Conservation (phyloP, 108 stramenopile species). For the Conticribra weissflogii region DNA sequence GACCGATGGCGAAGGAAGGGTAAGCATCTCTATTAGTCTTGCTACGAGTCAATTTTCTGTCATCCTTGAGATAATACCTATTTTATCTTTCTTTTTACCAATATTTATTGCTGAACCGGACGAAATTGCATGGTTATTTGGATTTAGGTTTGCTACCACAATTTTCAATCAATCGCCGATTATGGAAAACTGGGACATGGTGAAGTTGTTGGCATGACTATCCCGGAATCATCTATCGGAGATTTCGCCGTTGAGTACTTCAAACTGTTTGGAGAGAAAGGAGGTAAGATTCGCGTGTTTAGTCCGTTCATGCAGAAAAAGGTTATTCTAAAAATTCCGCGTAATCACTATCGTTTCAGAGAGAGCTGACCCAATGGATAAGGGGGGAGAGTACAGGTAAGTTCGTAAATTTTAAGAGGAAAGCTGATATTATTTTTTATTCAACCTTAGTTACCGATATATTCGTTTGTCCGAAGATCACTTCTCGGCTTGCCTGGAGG, state of each 20-base stretch:
- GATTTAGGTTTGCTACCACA: slow-evolving; percentile 87
- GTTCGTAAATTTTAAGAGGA: neutral
- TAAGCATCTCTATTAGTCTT: slow-evolving; percentile 19
- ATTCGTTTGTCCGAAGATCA: no score
- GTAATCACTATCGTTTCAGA: slow-evolving; percentile 35
- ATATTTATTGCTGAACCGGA: no score
- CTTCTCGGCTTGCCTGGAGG: slow-evolving; percentile 79
- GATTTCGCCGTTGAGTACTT: slow-evolving; percentile 86
- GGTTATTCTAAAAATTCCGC: no score
- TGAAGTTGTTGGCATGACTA: slow-evolving; percentile 83
- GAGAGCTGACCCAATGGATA: slow-evolving; percentile 78
- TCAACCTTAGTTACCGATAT: no score
- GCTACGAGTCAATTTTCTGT: neutral
- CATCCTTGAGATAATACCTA: neutral
- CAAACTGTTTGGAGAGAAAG: slow-evolving; percentile 68
- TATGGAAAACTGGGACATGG: slow-evolving; percentile 90
- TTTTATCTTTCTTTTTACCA: no score
- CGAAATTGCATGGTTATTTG: no score
- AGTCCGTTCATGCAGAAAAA: neutral
- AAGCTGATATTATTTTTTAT: neutral
- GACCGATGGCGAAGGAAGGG: slow-evolving; percentile 37
- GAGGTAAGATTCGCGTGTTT: slow-evolving; percentile 31
- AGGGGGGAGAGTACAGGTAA: slow-evolving; percentile 84
- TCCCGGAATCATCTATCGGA: slow-evolving; percentile 67
- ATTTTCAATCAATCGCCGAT: slow-evolving; percentile 75